Conservation (phyloP, 2,329 filamentous ascomycete genomes). For the Drechslerella coelobrocha region DNA sequence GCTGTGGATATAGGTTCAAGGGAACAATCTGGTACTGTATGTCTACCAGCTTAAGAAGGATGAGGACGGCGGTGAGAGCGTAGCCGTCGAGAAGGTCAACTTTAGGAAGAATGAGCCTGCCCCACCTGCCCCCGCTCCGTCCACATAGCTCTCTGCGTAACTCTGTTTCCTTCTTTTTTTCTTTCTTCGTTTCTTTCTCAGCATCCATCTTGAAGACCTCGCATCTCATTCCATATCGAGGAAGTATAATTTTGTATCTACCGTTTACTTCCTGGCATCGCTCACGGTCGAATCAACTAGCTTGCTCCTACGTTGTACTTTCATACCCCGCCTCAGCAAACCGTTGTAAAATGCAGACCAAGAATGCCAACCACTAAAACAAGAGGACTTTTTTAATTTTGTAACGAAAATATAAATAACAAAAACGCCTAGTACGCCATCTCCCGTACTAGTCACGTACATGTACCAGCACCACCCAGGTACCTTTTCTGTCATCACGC, state of each 20-base stretch:
- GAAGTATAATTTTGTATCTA: too few species aligned
- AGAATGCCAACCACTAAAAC: too few species aligned
- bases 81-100: slow-evolving; percentile 66
- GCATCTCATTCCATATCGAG: neutral
- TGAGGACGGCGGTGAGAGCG: slow-evolving; percentile 63
- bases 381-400: too few species aligned
- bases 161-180: neutral
- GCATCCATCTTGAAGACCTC: slow-evolving; percentile 1
- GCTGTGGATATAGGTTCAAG: slow-evolving; percentile 66
- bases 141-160: too few species aligned
- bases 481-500: slow-evolving; percentile 9
- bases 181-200: neutral
- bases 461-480: neutral
- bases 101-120: slow-evolving; percentile 61
- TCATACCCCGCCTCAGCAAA: too few species aligned
- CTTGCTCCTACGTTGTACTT: too few species aligned
- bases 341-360: too few species aligned
- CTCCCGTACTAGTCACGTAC: neutral
- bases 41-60: slow-evolving; percentile 68
- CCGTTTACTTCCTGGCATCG: too few species aligned
- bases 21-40: slow-evolving; percentile 73
- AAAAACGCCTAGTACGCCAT: neutral
- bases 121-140: slow-evolving; percentile 14
- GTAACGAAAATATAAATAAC: too few species aligned
- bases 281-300: too few species aligned